These are phyloP conservation scores for Globisporangium cederbergense DNA, from an alignment of 352 stramenopile genomes.

Conservation along the genomic window DNA sequence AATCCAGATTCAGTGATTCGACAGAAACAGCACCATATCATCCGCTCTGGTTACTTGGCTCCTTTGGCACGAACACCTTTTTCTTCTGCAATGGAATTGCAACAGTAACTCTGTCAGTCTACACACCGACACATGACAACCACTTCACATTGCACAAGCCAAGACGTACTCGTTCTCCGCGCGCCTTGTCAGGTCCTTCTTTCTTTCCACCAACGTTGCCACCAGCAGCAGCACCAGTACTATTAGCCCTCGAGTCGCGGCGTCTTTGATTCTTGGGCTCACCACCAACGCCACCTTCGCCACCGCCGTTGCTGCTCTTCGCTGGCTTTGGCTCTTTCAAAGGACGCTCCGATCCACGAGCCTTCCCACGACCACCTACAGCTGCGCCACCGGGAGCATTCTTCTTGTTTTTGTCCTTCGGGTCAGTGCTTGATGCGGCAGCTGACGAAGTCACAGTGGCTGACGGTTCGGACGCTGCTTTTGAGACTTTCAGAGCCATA, in stretches of 20 bases:
- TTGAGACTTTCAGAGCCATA: conserved; percentile 37
- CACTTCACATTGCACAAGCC: background rate
- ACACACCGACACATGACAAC: background rate
- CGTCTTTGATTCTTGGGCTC: conserved; percentile 30
- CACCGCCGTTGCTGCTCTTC: conserved; percentile 14
- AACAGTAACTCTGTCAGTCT: background rate
- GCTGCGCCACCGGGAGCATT: background rate
- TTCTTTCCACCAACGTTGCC: conserved; percentile 25
- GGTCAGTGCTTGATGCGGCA: background rate
- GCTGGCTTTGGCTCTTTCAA: conserved; percentile 35
- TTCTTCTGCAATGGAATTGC: conserved; percentile 38
- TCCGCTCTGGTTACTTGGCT: conserved; percentile 19
- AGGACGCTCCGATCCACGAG: conserved; percentile 16
- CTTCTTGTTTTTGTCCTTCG: conserved; percentile 24
- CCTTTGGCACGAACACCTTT: conserved; percentile 65
- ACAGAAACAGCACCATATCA: background rate
- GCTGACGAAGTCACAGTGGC: background rate
- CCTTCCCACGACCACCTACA: conserved; percentile 25
- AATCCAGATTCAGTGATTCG: background rate
- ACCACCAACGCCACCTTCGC: conserved; percentile 16
- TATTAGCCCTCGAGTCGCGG: conserved; percentile 20
- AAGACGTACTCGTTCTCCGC: conserved; percentile 26
- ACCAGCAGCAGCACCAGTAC: conserved; percentile 6
- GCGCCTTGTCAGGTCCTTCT: conserved; percentile 19
- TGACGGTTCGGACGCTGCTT: conserved; percentile 8